Evolutionary conservation across 176 grass and related monocot genomes (phyloP).

Genomic region (Cocos nucifera): DNA sequence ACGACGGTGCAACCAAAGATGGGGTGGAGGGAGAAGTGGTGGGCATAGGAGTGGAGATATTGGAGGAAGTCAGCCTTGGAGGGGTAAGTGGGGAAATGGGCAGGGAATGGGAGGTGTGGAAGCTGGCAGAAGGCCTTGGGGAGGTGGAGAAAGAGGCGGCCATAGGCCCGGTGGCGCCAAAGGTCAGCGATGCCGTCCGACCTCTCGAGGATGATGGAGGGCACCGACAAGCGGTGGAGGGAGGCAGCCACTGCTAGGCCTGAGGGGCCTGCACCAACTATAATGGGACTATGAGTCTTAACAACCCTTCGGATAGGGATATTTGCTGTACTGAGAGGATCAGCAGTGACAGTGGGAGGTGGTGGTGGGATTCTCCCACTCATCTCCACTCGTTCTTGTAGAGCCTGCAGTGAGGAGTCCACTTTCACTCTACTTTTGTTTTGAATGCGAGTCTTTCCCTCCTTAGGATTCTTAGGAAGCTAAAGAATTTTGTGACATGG

Average conservation of each 20-base stretch:
- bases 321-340: neutral
- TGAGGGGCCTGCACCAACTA: constrained; percentile 82
- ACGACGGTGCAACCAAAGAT: constrained; percentile 56
- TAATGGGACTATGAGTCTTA: constrained; percentile 56
- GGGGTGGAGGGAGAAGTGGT: constrained; percentile 56
- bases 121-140: constrained; percentile 84
- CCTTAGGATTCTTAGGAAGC: too few relatives aligned
- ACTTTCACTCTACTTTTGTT: too few relatives aligned
- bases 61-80: constrained; percentile 69
- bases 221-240: constrained; percentile 41
- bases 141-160: constrained; percentile 83
- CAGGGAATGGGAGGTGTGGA: constrained; percentile 65
- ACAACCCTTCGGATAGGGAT: constrained; percentile 6
- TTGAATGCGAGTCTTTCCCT: too few relatives aligned
- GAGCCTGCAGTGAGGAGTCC: too few relatives aligned
- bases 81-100: constrained; percentile 59
- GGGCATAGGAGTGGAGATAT: constrained; percentile 67
- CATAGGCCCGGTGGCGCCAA: constrained; percentile 64
- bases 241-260: constrained; percentile 81
- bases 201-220: constrained; percentile 67
- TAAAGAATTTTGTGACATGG: too few relatives aligned
- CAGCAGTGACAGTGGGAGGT: too few relatives aligned
- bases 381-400: too few relatives aligned
- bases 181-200: constrained; percentile 69
- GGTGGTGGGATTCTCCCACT: too few relatives aligned